Base-by-base conservation (phyloP, 2,329 filamentous ascomycete species). In the Pseudogymnoascus sp. region DNA sequence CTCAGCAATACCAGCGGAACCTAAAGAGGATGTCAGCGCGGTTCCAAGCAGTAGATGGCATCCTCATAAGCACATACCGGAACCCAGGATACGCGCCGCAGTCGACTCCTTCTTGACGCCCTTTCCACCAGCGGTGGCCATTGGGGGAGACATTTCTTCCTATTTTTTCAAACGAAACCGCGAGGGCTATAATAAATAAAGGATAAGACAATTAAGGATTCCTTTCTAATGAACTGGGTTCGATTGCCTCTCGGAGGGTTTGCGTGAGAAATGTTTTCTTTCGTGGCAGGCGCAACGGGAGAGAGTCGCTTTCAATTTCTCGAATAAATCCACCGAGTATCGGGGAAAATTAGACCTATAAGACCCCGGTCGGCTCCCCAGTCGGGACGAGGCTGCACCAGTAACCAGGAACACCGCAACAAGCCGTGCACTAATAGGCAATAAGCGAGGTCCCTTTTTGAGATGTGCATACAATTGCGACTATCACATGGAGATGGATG, bases 1-100 rank as follows among this genome's bases (percentile, higher is more conserved):
- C 78, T 97, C 93, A 70, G 92, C 88, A 75, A 97, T 93, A 80
- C 92, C 92, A 72, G 92, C 91, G 72, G 87, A 90, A 72, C 92
- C 92, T 97, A 69, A 37, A 65, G 58, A n/a, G 9, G 60, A 28
- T 35, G 43, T 70, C 59, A 70, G 63, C 43, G 9, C 39, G 47
- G 14, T 20, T 33, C 36, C 36, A 59, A 9, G 8, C 53, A 47
- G 14, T 30, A 58, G 14, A 62, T 50, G 25, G 12, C 20, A 58
- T 62, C 18, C 43, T 41, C 15, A 61, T 64, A 58, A 39, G 28
- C 57, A 65, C 76, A 61, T 79, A 97, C 94, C 94, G 71, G 94
- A 97, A 70, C 94, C 94, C 67, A 97, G 79, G 67, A 99, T 78
- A 76, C 94, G 85, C 70, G 94, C 94, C 72, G 88, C 74, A 70